A percentile compares a stretch with the other conserved stretches of the same genome.
Conservation (phyloP, 352 stramenopile genomes). For the Phytophthora fragariae region DNA sequence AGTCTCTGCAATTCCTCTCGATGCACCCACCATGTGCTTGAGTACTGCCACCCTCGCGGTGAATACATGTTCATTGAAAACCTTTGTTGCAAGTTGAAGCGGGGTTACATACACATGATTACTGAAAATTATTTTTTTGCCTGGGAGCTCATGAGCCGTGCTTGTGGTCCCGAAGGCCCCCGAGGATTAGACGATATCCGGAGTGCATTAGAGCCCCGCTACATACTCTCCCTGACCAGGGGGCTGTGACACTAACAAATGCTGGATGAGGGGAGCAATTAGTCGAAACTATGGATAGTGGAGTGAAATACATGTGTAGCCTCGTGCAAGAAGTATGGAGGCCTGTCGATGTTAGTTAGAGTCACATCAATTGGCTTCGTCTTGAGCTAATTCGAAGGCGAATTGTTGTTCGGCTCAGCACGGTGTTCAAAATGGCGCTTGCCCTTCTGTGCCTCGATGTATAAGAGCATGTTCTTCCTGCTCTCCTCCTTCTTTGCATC, state of each 20-base stretch:
- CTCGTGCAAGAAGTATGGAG: not conserved
- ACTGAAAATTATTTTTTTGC: not conserved
- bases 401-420: constrained; percentile 6
- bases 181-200: constrained; percentile 51
- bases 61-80: not conserved
- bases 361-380: not conserved
- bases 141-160: not conserved
- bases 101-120: not conserved
- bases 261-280: constrained; percentile 35
- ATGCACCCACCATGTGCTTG: too few relatives aligned
- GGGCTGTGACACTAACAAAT: constrained; percentile 38
- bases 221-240: constrained; percentile 47
- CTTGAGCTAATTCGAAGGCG: not conserved
- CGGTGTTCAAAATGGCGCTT: constrained; percentile 58
- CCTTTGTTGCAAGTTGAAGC: not conserved
- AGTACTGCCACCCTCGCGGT: not conserved
- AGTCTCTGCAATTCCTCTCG: too few relatives aligned
- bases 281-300: not conserved
- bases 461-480: constrained; percentile 78
- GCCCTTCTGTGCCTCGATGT: constrained; percentile 70
- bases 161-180: constrained; percentile 10
- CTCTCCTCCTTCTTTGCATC: constrained; percentile 78
- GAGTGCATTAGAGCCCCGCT: constrained; percentile 53
- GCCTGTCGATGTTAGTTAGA: too few relatives aligned
- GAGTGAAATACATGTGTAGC: not conserved